Percentiles rank a stretch among this genome's conserved stretches.
Evolutionary conservation across 164 flowering plant species (phyloP).

Genomic region (Tinospora cordifolia): DNA sequence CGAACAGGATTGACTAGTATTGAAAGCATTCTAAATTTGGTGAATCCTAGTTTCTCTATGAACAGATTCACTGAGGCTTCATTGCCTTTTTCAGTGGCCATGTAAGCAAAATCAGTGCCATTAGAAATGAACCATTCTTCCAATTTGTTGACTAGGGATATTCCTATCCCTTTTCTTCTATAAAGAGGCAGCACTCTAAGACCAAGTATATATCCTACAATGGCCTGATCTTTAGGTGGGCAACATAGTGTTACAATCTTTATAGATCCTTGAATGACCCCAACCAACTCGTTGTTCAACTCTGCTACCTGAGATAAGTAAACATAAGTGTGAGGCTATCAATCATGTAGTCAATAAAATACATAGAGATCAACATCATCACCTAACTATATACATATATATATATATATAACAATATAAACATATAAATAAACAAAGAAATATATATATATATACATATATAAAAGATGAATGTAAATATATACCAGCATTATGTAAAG

Average conservation of each 20-base stretch:
- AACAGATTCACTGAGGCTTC: conserved; percentile 56
- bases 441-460: background rate
- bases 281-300: conserved; percentile 47
- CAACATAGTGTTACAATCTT: conserved; percentile 32
- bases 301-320: conserved; percentile 49
- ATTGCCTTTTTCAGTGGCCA: conserved; percentile 74
- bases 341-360: background rate
- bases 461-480: too few species aligned
- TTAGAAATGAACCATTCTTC: conserved; percentile 55
- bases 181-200: conserved; percentile 47
- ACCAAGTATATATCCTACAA: conserved; percentile 59
- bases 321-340: background rate
- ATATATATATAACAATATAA: background rate
- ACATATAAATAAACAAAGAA: background rate
- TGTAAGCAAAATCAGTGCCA: conserved; percentile 50
- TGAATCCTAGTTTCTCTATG: conserved; percentile 34
- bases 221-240: conserved; percentile 19
- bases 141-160: conserved; percentile 31
- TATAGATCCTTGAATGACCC: conserved; percentile 59
- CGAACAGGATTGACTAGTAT: conserved; percentile 53
- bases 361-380: background rate
- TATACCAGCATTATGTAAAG: conserved; percentile 15
- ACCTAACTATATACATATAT: background rate
- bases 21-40: conserved; percentile 42
- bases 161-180: conserved; percentile 48